Evolutionary conservation across 345 rosid genomes (phyloP), one percentile per base, ranked within the genome.

Genomic region (Hypericum androsaemum): DNA sequence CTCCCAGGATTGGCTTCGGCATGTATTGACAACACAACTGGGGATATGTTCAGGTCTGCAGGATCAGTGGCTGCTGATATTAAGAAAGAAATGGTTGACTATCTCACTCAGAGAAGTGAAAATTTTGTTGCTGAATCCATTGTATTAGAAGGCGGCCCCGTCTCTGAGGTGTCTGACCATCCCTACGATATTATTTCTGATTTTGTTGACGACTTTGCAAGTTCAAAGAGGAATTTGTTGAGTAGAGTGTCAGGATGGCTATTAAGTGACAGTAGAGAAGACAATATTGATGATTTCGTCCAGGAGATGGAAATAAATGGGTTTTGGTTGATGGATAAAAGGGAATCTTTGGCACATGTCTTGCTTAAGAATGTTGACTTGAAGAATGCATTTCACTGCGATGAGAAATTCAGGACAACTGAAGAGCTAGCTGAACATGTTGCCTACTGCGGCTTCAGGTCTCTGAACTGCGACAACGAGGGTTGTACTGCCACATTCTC

Each of bases 191-290:
- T 82, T 2, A 59, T 90, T 35, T 68, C 86, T 52, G 77, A 66
- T 56, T 61, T 90, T 60, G 58, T 84, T 11, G 96, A 90, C 37
- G 96, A 90, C 11, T 90, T 82, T 41, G 83, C 87, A 0, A 70
- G 80, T 51, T 64, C 76, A 12, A 84, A 82, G 74, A 68, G 89
- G 71, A 90, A 84, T 56, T 64, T 79, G 3, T 75, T 84, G 38
- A 77, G 96, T 61, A 71, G 89, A 62, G 90, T 90, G 50, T 84
- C 96, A 0, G 89, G 84, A 38, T 84, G 95, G 98, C 47, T 90
- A 52, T 76, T 81, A 35, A 90, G 89, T 37, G 98, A 90, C 17
- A 76, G 70, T 58, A 77, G 96, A 54, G 98, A 90, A 62, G 98
- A 90, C 58, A 80, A 74, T 50, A 75, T 87, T 0, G 98, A 90